Evolutionary conservation across 108 stramenopile genomes (phyloP), one percentile per base, ranked within the genome.

Genomic region (Cyclotella baltica): DNA sequence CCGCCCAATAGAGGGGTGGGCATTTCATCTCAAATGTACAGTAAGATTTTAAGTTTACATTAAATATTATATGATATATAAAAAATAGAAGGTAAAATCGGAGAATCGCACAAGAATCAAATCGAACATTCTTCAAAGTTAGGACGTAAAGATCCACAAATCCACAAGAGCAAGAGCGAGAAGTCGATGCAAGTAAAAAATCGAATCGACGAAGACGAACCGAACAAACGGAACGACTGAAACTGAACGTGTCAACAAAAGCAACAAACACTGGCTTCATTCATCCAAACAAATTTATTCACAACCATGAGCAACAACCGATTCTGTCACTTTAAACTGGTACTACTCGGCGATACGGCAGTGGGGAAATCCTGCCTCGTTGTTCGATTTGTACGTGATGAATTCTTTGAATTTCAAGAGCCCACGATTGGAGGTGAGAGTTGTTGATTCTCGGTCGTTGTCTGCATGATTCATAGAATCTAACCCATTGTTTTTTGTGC

Each of bases 371-470:
- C 92, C 13, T 99, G 99, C 84, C 84, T 99, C 5, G 99, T 98
- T 43, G 99, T 99, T 27, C 88, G 97, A 48, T 98, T 99, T 74
- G 98, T 98, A 2, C 88, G 99, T 56, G 98, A 98, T 83, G 98
- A 98, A 77, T 99, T 98, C 83, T 98, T 98, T 77, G 98, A 99
- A 81, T 98, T 97, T 59, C 98, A 98, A 83, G 99, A 98, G 83
- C 98, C 97, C 9, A 97, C 97, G 2, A 98, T 98, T 80, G 97
- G 97, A 75, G 96, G 93, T 94, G 71, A 87, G 93, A 2, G 47
- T n/a, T 48, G 47, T 1, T 4, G n/a, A n/a, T 48, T 48, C n/a
- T 48, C n/a, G 47, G 6, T 35, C n/a, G 31, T 27, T 48, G 0
- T 6, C 38, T 69, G 10, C 3, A 6, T 63, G 36, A 28, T 34